Conservation (phyloP, 2,329 filamentous ascomycete genomes). For the Colletotrichum filicis region DNA sequence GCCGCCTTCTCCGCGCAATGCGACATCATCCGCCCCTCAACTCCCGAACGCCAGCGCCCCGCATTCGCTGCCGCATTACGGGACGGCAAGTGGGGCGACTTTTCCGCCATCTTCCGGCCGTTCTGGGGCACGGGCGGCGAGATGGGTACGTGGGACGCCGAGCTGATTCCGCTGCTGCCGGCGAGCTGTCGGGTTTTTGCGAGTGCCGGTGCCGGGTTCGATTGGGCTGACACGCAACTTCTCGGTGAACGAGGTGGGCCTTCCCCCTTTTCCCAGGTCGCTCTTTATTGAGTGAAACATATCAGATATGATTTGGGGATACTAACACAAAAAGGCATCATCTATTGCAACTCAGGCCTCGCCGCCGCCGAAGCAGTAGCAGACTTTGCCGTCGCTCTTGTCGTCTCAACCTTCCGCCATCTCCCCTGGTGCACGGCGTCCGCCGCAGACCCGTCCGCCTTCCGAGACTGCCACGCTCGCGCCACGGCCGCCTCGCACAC, state of each 20-base stretch:
- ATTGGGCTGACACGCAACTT: constrained; percentile 72
- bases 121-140: constrained; percentile 73
- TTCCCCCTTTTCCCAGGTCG: background rate
- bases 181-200: constrained; percentile 69
- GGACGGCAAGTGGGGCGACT: constrained; percentile 65
- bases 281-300: background rate
- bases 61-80: constrained; percentile 61
- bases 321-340: constrained; percentile 58
- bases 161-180: constrained; percentile 68
- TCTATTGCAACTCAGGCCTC: constrained; percentile 79
- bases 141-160: constrained; percentile 73
- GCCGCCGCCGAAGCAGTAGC: constrained; percentile 79
- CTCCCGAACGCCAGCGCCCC: constrained; percentile 60
- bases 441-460: constrained; percentile 49
- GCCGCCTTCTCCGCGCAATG: constrained; percentile 54
- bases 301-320: background rate
- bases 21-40: constrained; percentile 62
- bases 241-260: constrained; percentile 68
- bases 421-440: constrained; percentile 71
- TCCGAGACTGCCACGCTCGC: constrained; percentile 68
- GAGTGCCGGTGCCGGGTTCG: constrained; percentile 72
- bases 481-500: constrained; percentile 72
- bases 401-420: constrained; percentile 76
- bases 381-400: constrained; percentile 75
- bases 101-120: constrained; percentile 66